These are phyloP conservation scores for Gentiana straminea DNA, from an alignment of 257 asterid species.

Conservation along the genomic window DNA sequence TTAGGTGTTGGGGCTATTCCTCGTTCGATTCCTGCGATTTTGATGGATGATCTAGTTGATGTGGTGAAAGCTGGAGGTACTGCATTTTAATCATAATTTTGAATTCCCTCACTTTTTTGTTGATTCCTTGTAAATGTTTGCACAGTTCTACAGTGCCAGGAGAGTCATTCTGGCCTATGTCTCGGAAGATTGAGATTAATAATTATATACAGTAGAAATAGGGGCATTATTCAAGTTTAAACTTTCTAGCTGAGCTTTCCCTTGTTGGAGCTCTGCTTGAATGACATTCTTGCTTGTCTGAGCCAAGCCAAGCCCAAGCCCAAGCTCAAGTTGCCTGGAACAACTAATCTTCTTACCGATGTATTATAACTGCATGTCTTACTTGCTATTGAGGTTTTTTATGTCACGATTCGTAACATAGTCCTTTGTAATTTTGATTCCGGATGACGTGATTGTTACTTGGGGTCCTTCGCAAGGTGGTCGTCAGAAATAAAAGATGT, in stretches of 20 bases:
- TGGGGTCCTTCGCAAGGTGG: conserved; percentile 89
- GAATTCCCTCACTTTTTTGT: not conserved
- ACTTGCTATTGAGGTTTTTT: conserved; percentile 3
- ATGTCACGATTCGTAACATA: not conserved
- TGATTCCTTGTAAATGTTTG: conserved; percentile 1
- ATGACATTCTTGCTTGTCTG: too few species aligned
- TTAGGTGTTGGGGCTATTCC: conserved; percentile 98
- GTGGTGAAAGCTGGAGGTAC: conserved; percentile 97
- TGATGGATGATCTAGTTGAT: conserved; percentile 97
- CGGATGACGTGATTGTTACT: conserved; percentile 91
- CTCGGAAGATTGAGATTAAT: not conserved
- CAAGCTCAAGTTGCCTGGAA: too few species aligned
- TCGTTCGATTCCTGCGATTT: conserved; percentile 83
- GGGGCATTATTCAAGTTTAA: too few species aligned
- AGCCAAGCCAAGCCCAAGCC: too few species aligned
- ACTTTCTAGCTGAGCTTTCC: too few species aligned
- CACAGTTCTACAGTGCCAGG: not conserved
- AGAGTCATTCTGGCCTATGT: not conserved
- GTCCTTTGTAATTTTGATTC: conserved; percentile 11
- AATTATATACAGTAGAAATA: too few species aligned
- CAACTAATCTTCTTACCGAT: not conserved
- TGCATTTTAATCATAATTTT: conserved; percentile 3
- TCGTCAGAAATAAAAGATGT: conserved; percentile 69
- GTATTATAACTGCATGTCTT: conserved; percentile 1
- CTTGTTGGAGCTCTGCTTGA: too few species aligned